These are phyloP conservation scores for Citrullus amarus DNA, from an alignment of 306 rosid genomes.

Conservation along the genomic window DNA sequence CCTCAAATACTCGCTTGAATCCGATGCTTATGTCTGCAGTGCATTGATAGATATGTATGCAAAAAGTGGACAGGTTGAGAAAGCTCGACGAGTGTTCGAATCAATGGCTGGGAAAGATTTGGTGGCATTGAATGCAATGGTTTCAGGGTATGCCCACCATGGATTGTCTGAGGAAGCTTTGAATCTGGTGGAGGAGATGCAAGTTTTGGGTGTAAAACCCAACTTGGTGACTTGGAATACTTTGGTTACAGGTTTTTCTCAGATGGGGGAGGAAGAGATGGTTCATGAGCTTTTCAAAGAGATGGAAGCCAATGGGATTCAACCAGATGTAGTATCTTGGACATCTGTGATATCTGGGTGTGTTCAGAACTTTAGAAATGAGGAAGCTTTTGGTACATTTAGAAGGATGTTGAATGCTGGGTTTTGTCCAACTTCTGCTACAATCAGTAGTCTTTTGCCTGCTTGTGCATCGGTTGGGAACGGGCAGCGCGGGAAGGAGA, in stretches of 20 bases:
- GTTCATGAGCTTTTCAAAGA: conserved; percentile 33
- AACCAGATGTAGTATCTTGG: conserved; percentile 81
- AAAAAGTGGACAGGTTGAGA: conserved; percentile 37
- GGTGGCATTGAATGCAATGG: conserved; percentile 73
- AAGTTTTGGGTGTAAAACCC: conserved; percentile 28
- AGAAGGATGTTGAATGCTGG: conserved; percentile 44
- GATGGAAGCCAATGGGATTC: conserved; percentile 40
- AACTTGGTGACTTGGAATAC: conserved; percentile 77
- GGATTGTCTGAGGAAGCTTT: conserved; percentile 48
- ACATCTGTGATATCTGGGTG: conserved; percentile 74
- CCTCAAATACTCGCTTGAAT: conserved; percentile 42
- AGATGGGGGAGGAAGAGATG: conserved; percentile 43
- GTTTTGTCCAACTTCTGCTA: conserved; percentile 60
- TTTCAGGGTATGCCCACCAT: conserved; percentile 54
- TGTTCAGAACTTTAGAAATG: conserved; percentile 55
- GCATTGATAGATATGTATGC: conserved; percentile 68
- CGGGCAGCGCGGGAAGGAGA: conserved; percentile 49
- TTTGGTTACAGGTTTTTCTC: conserved; percentile 65
- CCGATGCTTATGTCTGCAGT: conserved; percentile 48
- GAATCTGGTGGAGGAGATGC: conserved; percentile 42
- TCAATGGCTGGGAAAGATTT: conserved; percentile 49
- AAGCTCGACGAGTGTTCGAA: conserved; percentile 46
- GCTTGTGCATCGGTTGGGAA: conserved; percentile 60
- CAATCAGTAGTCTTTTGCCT: conserved; percentile 64
- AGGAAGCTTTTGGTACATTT: conserved; percentile 52